Conservation (phyloP, 306 rosid genomes). For the Astragalus glycyphyllos region DNA sequence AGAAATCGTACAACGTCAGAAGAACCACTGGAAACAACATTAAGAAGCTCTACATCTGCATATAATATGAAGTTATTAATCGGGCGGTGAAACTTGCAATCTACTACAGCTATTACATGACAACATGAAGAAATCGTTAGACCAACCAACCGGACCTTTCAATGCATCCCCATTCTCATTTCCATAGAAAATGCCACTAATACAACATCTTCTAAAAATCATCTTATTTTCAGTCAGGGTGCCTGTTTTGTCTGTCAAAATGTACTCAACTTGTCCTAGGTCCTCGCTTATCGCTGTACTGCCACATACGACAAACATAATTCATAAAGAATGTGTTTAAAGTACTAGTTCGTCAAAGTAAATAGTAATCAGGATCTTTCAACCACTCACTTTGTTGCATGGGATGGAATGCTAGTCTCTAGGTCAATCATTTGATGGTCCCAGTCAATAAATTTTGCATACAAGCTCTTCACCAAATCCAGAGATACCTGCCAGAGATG, state of each 20-base stretch:
- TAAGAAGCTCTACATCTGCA: slow-evolving; percentile 79
- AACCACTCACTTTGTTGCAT: slow-evolving; percentile 91
- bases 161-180: slow-evolving; percentile 92
- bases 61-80: slow-evolving; percentile 47
- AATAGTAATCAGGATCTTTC: slow-evolving; percentile 33
- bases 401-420: slow-evolving; percentile 84
- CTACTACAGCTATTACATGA: slow-evolving; percentile 28
- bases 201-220: slow-evolving; percentile 97
- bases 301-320: slow-evolving; percentile 72
- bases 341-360: slow-evolving; percentile 33
- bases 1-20: slow-evolving; percentile 78
- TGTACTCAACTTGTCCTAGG: slow-evolving; percentile 99
- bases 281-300: slow-evolving; percentile 99
- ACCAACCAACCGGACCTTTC: slow-evolving; percentile 75
- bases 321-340: slow-evolving; percentile 43
- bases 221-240: slow-evolving; percentile 94
- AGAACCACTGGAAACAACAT: slow-evolving; percentile 74
- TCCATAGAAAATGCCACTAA: slow-evolving; percentile 82
- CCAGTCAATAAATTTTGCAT: slow-evolving; percentile 99
- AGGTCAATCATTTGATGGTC: slow-evolving; percentile 83
- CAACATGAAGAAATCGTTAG: slow-evolving; percentile 41
- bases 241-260: slow-evolving; percentile 98
- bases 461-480: slow-evolving; percentile 93
- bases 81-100: slow-evolving; percentile 40
- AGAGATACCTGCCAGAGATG: slow-evolving; percentile 84